A percentile compares a stretch with the other conserved stretches of the same genome.
phyloP scores from a whole-genome alignment of 208 protist species.

The Perkinsela sp. region DNA sequence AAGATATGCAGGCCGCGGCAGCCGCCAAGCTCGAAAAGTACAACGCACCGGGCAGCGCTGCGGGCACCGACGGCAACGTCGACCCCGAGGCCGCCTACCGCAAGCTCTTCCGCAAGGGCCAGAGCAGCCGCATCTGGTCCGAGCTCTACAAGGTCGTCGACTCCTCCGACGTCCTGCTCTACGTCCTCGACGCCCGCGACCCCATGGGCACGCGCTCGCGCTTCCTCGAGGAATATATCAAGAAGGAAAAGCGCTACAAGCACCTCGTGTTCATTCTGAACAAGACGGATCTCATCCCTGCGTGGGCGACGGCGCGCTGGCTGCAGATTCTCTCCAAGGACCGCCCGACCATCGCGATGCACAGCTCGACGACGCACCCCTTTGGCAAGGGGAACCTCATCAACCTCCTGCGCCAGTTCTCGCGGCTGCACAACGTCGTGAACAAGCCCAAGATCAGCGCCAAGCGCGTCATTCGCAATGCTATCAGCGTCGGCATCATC shows the following conservation, averaged over 20 bases:
- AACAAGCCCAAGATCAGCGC: slow-evolving; percentile 47
- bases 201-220: slow-evolving; percentile 87
- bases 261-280: slow-evolving; percentile 98
- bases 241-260: slow-evolving; percentile 86
- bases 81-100: slow-evolving; percentile 48
- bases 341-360: slow-evolving; percentile 97
- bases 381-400: slow-evolving; percentile 97
- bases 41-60: slow-evolving; percentile 15
- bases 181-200: slow-evolving; percentile 90
- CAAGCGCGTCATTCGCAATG: slow-evolving; percentile 15
- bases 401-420: slow-evolving; percentile 89
- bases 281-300: slow-evolving; percentile 98
- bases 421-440: slow-evolving; percentile 53
- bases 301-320: slow-evolving; percentile 88
- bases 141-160: slow-evolving; percentile 99
- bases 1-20: slow-evolving; percentile 17
- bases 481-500: slow-evolving; percentile 68
- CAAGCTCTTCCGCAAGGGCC: slow-evolving; percentile 82
- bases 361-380: slow-evolving; percentile 91
- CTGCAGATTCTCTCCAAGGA: slow-evolving; percentile 85
- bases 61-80: slow-evolving; percentile 6
- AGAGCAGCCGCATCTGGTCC: slow-evolving; percentile 93
- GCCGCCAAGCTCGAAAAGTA: slow-evolving; percentile 17
- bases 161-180: slow-evolving; percentile 94
- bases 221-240: slow-evolving; percentile 71